Evolutionary conservation across 2,329 filamentous ascomycete species (phyloP).

Genomic region (Periconia sp.): DNA sequence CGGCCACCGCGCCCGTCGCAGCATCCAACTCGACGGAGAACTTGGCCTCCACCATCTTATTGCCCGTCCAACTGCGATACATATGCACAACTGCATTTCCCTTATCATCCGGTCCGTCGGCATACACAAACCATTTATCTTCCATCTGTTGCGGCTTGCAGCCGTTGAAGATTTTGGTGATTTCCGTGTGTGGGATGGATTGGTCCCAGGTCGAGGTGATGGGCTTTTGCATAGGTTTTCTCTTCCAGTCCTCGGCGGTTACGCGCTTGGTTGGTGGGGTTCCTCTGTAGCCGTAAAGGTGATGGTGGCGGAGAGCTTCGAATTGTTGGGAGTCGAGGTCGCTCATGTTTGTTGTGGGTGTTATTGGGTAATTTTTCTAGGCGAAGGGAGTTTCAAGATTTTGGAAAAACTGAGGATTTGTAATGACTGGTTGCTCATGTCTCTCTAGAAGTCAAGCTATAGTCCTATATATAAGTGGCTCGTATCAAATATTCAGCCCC

Average conservation of each 20-base stretch:
- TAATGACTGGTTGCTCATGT: no score
- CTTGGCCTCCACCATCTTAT: neutral
- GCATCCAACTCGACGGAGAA: neutral
- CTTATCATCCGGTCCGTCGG: conserved; percentile 2
- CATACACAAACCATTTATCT: conserved; percentile 5
- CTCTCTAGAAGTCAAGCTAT: no score
- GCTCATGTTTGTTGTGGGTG: neutral
- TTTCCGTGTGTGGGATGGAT: neutral
- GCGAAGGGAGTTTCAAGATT: no score
- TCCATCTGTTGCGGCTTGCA: neutral
- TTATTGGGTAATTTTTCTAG: no score
- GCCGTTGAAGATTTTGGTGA: neutral
- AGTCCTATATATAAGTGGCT: no score
- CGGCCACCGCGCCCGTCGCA: neutral
- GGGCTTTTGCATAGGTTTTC: neutral
- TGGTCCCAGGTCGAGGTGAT: neutral
- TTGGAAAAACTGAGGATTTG: no score
- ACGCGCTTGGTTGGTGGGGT: neutral
- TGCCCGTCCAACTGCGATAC: neutral
- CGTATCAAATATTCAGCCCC: no score
- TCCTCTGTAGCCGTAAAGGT: neutral
- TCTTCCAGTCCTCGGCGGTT: neutral
- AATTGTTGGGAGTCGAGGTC: neutral
- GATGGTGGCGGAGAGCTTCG: neutral
- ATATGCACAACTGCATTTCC: neutral